Percentiles rank a stretch among this genome's conserved stretches.
phyloP scores from a whole-genome alignment of 768 basidiomycete species.

The Phaeolepiota aurea region DNA sequence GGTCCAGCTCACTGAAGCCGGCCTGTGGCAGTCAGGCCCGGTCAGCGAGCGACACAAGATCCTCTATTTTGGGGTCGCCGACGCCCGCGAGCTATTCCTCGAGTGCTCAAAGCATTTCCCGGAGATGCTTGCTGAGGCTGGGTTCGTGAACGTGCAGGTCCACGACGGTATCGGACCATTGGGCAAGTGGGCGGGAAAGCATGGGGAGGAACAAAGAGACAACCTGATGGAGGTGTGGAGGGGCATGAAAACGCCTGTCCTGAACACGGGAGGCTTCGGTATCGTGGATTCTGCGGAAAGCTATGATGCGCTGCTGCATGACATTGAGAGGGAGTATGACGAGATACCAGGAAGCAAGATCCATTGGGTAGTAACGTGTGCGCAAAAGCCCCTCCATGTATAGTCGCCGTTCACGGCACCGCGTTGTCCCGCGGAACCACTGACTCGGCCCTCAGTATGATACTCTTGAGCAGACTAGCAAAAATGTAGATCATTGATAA shows the following conservation, averaged over 20 bases:
- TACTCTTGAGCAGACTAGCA: too few species aligned
- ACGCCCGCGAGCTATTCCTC: background rate
- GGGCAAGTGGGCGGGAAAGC: slow-evolving; percentile 2
- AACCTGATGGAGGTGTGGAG: slow-evolving; percentile 10
- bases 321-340: slow-evolving; percentile 9
- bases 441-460: too few species aligned
- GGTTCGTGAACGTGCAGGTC: background rate
- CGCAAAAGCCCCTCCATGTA: too few species aligned
- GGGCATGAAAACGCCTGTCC: slow-evolving; percentile 11
- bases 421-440: too few species aligned
- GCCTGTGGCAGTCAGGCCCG: background rate
- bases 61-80: background rate
- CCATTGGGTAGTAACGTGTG: too few species aligned
- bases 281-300: slow-evolving; percentile 7
- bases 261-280: slow-evolving; percentile 10
- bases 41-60: background rate
- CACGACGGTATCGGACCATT: background rate
- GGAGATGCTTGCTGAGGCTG: slow-evolving; percentile 1
- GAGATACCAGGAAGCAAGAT: slow-evolving; percentile 8
- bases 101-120: background rate
- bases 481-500: too few species aligned
- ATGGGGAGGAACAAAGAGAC: slow-evolving; percentile 5
- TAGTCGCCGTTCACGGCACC: too few species aligned
- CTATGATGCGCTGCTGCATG: slow-evolving; percentile 6
- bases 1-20: slow-evolving; percentile 1